Conservation (phyloP, 495 filamentous ascomycete species). For the Lindgomyces ingoldianus region DNA sequence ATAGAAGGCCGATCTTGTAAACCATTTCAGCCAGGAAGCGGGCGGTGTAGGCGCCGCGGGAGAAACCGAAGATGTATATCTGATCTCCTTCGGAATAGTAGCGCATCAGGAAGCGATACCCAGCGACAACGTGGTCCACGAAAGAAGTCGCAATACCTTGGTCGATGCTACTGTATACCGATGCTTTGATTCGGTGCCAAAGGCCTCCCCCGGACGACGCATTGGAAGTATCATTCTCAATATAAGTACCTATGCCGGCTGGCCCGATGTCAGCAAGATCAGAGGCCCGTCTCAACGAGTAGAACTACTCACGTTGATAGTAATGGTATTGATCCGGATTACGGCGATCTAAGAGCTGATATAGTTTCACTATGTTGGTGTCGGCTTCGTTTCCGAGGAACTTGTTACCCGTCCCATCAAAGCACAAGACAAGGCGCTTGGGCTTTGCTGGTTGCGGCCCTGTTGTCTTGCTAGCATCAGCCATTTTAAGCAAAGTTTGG, state of each 20-base stretch:
- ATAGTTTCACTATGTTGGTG: conserved; percentile 48
- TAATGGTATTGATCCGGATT: conserved; percentile 35
- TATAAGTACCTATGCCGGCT: conserved; percentile 32
- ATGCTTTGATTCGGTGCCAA: background rate
- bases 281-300: background rate
- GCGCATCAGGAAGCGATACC: conserved; percentile 23
- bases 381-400: conserved; percentile 38
- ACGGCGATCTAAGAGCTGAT: conserved; percentile 39
- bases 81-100: conserved; percentile 31
- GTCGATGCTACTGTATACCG: conserved; percentile 8
- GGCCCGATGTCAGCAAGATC: background rate
- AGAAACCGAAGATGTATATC: conserved; percentile 38
- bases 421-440: conserved; percentile 47
- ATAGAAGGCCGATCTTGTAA: conserved; percentile 29
- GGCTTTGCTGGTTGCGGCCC: no score
- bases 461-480: no score
- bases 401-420: conserved; percentile 47
- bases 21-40: conserved; percentile 31
- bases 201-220: background rate
- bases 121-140: conserved; percentile 20
- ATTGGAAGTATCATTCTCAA: background rate
- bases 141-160: conserved; percentile 18
- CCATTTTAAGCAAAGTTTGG: no score
- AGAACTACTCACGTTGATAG: conserved; percentile 34
- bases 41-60: conserved; percentile 37